Evolutionary conservation across 176 grass and related monocot genomes (phyloP).

Genomic region (Thalia dealbata): DNA sequence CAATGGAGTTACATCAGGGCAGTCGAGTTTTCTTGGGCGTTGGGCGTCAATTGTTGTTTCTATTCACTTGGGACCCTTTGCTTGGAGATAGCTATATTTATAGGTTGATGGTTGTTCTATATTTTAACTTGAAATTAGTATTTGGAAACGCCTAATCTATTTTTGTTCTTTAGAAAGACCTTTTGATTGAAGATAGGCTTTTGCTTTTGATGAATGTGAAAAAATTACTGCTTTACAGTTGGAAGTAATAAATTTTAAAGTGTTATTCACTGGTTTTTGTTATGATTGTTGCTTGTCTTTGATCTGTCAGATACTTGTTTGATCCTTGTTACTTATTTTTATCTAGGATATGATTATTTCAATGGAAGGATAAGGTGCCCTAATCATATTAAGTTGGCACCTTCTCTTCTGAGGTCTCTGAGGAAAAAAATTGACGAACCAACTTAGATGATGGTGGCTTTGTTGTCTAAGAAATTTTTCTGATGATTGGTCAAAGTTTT

Average conservation of each 20-base stretch:
- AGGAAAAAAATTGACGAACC: background rate
- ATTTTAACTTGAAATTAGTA: background rate
- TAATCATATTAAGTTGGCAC: background rate
- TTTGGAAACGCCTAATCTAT: background rate
- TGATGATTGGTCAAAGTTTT: background rate
- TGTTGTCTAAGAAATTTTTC: too few relatives aligned
- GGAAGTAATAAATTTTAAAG: background rate
- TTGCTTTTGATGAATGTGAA: background rate
- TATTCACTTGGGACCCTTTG: slow-evolving; percentile 1
- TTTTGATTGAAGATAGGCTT: too few relatives aligned
- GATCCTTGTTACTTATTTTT: background rate
- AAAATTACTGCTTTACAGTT: background rate
- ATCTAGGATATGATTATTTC: background rate
- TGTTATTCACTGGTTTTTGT: background rate
- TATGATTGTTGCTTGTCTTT: background rate
- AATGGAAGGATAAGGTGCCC: background rate
- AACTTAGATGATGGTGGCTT: background rate
- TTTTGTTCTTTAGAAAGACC: too few relatives aligned
- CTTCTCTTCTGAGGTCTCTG: background rate
- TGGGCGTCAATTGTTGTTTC: background rate
- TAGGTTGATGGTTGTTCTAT: background rate
- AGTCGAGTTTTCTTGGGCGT: background rate
- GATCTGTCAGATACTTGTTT: background rate
- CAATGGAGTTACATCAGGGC: background rate
- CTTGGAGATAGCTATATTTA: background rate